A percentile compares a stretch with the other conserved stretches of the same genome.
These are phyloP conservation scores for Hymenoscyphus scutula DNA, from an alignment of 2,329 filamentous ascomycete genomes.

Conservation along the genomic window DNA sequence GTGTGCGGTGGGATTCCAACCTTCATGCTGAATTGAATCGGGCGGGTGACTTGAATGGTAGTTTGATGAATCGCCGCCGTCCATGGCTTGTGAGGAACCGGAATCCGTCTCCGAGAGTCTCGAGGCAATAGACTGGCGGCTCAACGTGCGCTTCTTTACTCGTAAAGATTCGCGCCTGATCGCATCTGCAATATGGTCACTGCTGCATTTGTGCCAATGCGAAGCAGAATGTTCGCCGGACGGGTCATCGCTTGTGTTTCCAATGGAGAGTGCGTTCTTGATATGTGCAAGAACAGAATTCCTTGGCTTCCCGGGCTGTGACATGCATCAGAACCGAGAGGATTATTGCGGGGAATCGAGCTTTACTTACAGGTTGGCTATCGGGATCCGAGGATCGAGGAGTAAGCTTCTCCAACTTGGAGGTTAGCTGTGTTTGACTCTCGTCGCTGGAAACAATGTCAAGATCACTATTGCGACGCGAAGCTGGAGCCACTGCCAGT, in stretches of 20 bases:
- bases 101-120: background rate
- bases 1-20: background rate
- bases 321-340: background rate
- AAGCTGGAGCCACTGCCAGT: conserved; percentile 12
- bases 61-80: conserved; percentile 6
- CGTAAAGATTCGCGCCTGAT: background rate
- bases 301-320: background rate
- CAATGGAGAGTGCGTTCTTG: background rate
- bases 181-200: background rate
- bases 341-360: background rate
- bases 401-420: background rate
- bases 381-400: background rate
- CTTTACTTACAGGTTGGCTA: background rate
- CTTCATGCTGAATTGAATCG: conserved; percentile 10
- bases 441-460: conserved; percentile 2
- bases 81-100: background rate
- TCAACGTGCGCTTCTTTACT: background rate
- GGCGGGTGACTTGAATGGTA: conserved; percentile 13
- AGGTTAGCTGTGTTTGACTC: background rate
- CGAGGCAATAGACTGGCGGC: background rate
- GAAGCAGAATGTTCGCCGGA: background rate
- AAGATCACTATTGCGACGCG: background rate
- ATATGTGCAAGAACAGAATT: background rate
- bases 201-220: conserved; percentile 1
- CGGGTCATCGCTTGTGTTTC: background rate